These are phyloP conservation scores for Phlyctochytrium arcticum DNA, from an alignment of 192 early-diverging fungal species.

Conservation along the genomic window DNA sequence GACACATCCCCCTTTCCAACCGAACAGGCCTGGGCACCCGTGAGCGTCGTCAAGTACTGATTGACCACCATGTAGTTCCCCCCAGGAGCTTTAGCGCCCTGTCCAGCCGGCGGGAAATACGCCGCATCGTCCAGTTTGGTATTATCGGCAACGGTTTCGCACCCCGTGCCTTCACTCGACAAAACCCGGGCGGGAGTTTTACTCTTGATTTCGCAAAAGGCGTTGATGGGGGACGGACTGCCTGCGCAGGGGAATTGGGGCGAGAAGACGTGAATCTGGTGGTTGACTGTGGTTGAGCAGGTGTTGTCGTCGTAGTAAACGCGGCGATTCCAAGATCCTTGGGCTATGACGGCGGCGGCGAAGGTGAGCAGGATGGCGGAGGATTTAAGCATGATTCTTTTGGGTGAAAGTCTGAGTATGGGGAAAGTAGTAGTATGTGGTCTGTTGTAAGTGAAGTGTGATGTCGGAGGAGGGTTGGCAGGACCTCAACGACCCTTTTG, in stretches of 20 bases:
- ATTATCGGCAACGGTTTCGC: conserved; percentile 7
- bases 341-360: conserved; percentile 6
- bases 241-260: conserved; percentile 5
- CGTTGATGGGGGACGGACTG: background rate
- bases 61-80: conserved; percentile 24
- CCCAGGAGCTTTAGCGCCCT: background rate
- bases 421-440: no score
- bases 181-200: background rate
- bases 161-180: conserved; percentile 18
- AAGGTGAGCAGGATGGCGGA: background rate
- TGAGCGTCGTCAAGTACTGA: background rate
- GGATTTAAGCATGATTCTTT: no score
- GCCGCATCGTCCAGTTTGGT: conserved; percentile 1
- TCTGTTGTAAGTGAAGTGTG: no score
- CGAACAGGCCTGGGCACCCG: background rate
- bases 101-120: conserved; percentile 12
- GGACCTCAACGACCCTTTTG: no score
- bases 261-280: conserved; percentile 16
- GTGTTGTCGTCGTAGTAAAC: conserved; percentile 19
- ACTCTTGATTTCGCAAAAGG: conserved; percentile 15
- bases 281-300: conserved; percentile 6
- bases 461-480: no score
- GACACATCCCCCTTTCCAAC: conserved; percentile 1
- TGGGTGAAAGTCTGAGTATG: no score
- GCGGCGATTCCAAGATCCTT: conserved; percentile 20